Evolutionary conservation across 2,329 filamentous ascomycete species (phyloP), one percentile per base, ranked within the genome.

Genomic region (Fusarium sp.): DNA sequence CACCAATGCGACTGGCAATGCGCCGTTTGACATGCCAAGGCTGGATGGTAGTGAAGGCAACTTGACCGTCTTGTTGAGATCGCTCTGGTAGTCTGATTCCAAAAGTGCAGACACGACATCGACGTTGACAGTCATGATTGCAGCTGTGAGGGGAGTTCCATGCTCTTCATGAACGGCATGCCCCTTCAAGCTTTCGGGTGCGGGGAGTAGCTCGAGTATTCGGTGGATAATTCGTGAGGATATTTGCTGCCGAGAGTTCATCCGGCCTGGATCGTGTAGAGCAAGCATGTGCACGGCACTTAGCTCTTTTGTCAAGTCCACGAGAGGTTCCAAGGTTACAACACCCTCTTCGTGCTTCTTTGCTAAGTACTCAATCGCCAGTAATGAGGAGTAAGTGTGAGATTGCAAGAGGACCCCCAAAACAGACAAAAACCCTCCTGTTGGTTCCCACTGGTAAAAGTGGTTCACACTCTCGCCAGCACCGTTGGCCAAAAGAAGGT

Each of bases 221-320:
- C 30, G 62, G 12, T 64, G 62, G 15, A 64, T 64, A 10, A 64
- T 58, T 17, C 62, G 62, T 15, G 37, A n/a, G 22, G 62, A 58
- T 12, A 64, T 64, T 35, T 64, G 62, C 2, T 58, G 35, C 6
- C 62, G 62, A 45, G 62, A 35, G 20, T 64, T 64, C 35, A 45
- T 35, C 1, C 17, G 30, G 6, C 35, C 30, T 17, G 62, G 37
- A 11, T 64, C 62, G 25, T 64, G 62, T 11, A 58, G n/a, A 45
- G 27, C 62, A 1, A 64, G 50, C 35, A 58, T 47, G 10, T 64
- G 62, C 6, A 64, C n/a, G 8, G 5, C 35, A 40, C 62, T 64
- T 6, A 64, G 50, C 20, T 35, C 22, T 20, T 30, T 58, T 17
- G 50, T 58, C 15, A 17, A 27, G 11, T 45, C 62, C 25, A 45